Evolutionary conservation across 1,284 basidiomycete genomes (phyloP).

Genomic region (Apiotrichum gamsii): DNA sequence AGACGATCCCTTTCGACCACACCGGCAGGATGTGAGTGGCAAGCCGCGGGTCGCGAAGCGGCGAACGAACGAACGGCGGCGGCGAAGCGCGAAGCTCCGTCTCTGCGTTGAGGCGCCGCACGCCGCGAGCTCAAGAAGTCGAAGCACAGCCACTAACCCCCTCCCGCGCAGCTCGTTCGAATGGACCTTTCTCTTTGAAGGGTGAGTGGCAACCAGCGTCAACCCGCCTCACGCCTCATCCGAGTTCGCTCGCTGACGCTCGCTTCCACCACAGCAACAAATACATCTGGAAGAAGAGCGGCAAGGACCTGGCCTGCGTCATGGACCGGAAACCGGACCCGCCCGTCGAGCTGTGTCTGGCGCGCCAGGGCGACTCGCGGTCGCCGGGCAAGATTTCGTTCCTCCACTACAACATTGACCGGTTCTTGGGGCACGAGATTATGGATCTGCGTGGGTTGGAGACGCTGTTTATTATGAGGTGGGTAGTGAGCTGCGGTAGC

Average conservation of each 20-base stretch:
- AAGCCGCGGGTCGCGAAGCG: not conserved
- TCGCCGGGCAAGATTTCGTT: slow-evolving; percentile 38
- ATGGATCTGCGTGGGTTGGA: slow-evolving; percentile 43
- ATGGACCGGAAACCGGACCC: slow-evolving; percentile 45
- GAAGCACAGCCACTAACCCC: too few species aligned
- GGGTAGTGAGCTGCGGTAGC: not conserved
- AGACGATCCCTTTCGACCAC: slow-evolving; percentile 37
- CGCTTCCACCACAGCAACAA: slow-evolving; percentile 37
- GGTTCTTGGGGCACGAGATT: slow-evolving; percentile 39
- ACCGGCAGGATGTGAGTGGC: slow-evolving; percentile 38
- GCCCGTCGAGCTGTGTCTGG: slow-evolving; percentile 41
- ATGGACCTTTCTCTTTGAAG: slow-evolving; percentile 45
- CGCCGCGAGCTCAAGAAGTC: too few species aligned
- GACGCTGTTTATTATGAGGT: slow-evolving; percentile 36
- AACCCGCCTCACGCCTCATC: too few species aligned
- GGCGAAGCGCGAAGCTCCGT: too few species aligned
- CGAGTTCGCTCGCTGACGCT: too few species aligned
- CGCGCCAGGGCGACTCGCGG: slow-evolving; percentile 32
- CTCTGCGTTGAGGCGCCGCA: too few species aligned
- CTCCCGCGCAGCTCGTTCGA: slow-evolving; percentile 13
- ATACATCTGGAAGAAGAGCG: slow-evolving; percentile 41
- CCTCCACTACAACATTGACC: slow-evolving; percentile 45
- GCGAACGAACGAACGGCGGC: too few species aligned
- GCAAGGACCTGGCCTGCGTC: slow-evolving; percentile 42
- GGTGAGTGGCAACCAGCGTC: slow-evolving; percentile 17